These are phyloP conservation scores for Didymella pinodella DNA, from an alignment of 2,329 filamentous ascomycete genomes.

Conservation along the genomic window DNA sequence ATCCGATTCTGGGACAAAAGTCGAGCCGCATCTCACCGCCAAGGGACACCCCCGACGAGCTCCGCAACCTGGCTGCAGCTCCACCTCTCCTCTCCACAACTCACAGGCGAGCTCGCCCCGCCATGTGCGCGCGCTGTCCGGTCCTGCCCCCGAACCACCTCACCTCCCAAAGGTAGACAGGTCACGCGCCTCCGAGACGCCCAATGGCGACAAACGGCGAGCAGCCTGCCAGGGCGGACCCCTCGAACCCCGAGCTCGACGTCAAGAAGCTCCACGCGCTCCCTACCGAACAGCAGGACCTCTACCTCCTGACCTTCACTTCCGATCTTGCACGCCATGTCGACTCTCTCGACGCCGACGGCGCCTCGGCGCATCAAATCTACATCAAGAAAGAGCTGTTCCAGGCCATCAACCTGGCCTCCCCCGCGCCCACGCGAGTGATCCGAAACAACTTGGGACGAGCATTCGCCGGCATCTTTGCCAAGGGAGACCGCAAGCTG, in stretches of 20 bases:
- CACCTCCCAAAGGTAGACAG: slow-evolving; percentile 9
- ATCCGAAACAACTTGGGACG: slow-evolving; percentile 88
- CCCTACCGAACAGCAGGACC: slow-evolving; percentile 92
- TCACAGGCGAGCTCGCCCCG: slow-evolving; percentile 28
- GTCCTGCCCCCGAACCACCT: slow-evolving; percentile 11
- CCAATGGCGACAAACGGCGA: slow-evolving; percentile 42
- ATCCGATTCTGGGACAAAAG: slow-evolving; percentile 21
- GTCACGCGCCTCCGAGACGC: slow-evolving; percentile 20
- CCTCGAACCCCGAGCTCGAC: slow-evolving; percentile 80
- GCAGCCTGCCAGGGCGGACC: slow-evolving; percentile 45
- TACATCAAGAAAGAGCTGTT: slow-evolving; percentile 94
- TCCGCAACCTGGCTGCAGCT: slow-evolving; percentile 25
- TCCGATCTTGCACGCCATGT: slow-evolving; percentile 85
- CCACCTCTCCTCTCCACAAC: slow-evolving; percentile 31
- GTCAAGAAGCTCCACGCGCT: slow-evolving; percentile 86
- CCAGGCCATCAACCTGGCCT: slow-evolving; percentile 83
- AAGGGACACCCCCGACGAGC: slow-evolving; percentile 43
- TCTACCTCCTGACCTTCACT: slow-evolving; percentile 90
- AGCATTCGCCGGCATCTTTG: slow-evolving; percentile 83
- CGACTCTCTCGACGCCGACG: slow-evolving; percentile 74
- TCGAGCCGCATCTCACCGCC: slow-evolving; percentile 30
- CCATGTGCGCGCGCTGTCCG: slow-evolving; percentile 32
- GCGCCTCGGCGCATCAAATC: slow-evolving; percentile 86
- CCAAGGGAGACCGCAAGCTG: slow-evolving; percentile 85
- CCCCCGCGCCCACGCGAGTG: slow-evolving; percentile 84